Percentiles rank a stretch among this genome's conserved stretches.
Evolutionary conservation across 441 rosid genomes (phyloP).

Genomic region (Jatropha multifida): DNA sequence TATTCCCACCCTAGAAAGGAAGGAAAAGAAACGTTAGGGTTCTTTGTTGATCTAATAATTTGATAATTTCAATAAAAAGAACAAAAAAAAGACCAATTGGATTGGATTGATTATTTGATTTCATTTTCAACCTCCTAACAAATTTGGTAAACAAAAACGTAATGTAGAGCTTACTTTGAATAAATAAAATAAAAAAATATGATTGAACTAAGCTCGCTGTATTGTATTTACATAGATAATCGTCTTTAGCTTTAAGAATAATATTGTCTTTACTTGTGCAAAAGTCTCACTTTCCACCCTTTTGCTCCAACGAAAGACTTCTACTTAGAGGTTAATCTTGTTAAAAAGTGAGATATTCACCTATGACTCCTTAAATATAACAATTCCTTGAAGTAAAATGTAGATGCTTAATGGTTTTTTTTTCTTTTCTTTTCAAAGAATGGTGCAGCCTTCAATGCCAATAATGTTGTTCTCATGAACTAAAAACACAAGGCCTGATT

Average conservation of each 20-base stretch:
- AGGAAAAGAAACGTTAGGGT: background rate
- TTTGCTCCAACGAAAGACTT: too few species aligned
- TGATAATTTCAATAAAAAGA: background rate
- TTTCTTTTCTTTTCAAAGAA: too few species aligned
- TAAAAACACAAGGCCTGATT: background rate
- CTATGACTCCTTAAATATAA: too few species aligned
- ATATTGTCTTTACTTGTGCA: too few species aligned
- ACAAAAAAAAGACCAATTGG: background rate
- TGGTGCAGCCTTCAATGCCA: too few species aligned
- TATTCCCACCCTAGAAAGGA: background rate
- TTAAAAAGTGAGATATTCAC: too few species aligned
- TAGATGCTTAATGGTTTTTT: too few species aligned
- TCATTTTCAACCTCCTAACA: slow-evolving; percentile 9
- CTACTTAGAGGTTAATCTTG: too few species aligned
- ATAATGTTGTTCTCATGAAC: background rate
- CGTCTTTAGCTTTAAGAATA: background rate
- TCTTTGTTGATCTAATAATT: slow-evolving; percentile 7
- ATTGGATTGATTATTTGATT: background rate
- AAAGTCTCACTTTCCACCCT: too few species aligned
- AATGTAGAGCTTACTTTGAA: background rate
- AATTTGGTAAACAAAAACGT: slow-evolving; percentile 23
- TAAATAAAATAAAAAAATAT: background rate
- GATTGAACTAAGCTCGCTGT: background rate
- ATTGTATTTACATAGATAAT: too few species aligned
- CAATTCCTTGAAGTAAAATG: too few species aligned